A percentile compares a stretch with the other conserved stretches of the same genome.
These are phyloP conservation scores for Neoboletus brunneissimus DNA, from an alignment of 768 basidiomycete species.

Conservation along the genomic window DNA sequence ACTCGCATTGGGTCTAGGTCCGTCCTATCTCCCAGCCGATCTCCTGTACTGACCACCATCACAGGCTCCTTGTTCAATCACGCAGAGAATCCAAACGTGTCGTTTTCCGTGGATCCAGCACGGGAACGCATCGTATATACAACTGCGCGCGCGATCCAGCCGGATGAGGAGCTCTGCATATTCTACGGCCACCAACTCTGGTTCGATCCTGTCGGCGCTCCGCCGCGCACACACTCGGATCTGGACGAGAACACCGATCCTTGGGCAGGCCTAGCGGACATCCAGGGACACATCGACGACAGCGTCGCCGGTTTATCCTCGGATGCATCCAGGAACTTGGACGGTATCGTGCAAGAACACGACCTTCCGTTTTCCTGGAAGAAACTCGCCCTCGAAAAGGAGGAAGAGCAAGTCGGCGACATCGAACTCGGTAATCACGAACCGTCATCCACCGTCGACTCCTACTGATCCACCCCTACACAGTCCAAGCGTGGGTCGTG, in stretches of 20 bases:
- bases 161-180: constrained; percentile 76
- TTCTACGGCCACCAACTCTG: constrained; percentile 69
- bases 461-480: background rate
- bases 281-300: constrained; percentile 2
- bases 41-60: background rate
- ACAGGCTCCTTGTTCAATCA: constrained; percentile 84
- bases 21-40: background rate
- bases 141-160: constrained; percentile 48
- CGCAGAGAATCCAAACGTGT: constrained; percentile 65
- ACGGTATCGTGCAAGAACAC: constrained; percentile 52
- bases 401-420: constrained; percentile 58
- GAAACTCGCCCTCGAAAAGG: constrained; percentile 52
- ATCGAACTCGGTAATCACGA: constrained; percentile 39
- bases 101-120: constrained; percentile 51
- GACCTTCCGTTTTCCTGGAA: constrained; percentile 65
- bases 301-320: background rate
- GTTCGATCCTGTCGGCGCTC: constrained; percentile 47
- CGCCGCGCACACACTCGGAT: background rate
- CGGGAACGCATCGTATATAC: constrained; percentile 63
- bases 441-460: background rate
- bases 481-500: constrained; percentile 76
- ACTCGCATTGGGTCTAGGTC: constrained; percentile 75
- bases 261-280: constrained; percentile 3
- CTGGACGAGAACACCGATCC: background rate
- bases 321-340: constrained; percentile 35